Conservation (phyloP, 2,329 filamentous ascomycete genomes). For the Piedraia hortae region DNA sequence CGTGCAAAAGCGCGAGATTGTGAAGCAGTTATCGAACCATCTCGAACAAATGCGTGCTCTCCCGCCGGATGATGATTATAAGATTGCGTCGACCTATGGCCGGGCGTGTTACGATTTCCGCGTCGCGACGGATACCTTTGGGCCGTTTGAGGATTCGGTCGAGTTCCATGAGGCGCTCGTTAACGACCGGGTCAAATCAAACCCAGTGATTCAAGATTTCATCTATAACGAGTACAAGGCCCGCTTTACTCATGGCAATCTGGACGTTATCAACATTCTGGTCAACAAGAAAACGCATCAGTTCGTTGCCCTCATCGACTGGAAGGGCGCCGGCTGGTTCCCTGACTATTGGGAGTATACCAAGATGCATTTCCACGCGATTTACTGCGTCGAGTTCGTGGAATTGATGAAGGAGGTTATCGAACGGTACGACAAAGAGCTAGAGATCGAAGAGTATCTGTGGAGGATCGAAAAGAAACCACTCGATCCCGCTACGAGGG, state of each 20-base stretch:
- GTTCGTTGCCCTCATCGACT: constrained; percentile 4
- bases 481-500: too few species aligned
- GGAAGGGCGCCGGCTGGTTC: constrained; percentile 5
- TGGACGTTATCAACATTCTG: constrained; percentile 19
- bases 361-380: constrained; percentile 2
- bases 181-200: too few species aligned
- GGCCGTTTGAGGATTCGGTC: constrained; percentile 2
- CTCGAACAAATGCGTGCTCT: constrained; percentile 2
- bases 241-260: constrained; percentile 22
- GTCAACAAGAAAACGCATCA: constrained; percentile 10
- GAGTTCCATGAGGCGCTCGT: constrained; percentile 2
- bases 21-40: constrained; percentile 1
- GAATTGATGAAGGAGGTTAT: constrained; percentile 2
- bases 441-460: constrained; percentile 3
- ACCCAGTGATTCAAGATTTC: too few species aligned
- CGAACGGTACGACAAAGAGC: constrained; percentile 2
- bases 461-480: constrained; percentile 2
- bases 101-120: constrained; percentile 2
- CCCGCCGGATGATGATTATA: background rate
- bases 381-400: constrained; percentile 2
- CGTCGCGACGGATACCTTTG: constrained; percentile 1
- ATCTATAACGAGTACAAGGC: background rate
- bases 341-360: constrained; percentile 5
- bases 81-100: constrained; percentile 1
- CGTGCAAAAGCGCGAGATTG: constrained; percentile 1